Base-by-base conservation (phyloP, 2,329 filamentous ascomycete genomes). In the Eutypa lata region DNA sequence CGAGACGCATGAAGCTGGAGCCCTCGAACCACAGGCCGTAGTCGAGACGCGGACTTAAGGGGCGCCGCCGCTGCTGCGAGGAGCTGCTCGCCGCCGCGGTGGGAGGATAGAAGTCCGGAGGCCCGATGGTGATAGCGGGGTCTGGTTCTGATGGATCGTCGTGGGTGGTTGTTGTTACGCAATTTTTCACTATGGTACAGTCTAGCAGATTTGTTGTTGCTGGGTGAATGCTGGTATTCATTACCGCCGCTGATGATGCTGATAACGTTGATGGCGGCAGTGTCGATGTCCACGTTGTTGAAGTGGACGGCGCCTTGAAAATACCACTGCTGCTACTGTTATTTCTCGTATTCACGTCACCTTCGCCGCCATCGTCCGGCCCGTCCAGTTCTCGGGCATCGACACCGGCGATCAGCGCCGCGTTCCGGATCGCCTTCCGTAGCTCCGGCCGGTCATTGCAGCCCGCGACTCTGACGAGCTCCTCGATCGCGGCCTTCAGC, bases 1-100 rank as follows among this genome's bases (percentile, higher is more conserved):
- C 49, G 19, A 59, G 53, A 6, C 52, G 53, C 19, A 59, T 52
- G 37, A 56, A 60, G 14, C 62, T 53, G 22, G 53, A 49, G 1
- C 57, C 52, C 26, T 67, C 58, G 11, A 63, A 44, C 59, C 61
- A 65, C 19, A 61, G 48, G 6, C 58, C 57, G 31, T 61, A 56
- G 47, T 60, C 58, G 16, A 57, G 42, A n/a, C 54, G 55, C 28
- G 26, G 26, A 10, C 26, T 31, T 10, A 31, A n/a, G n/a, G n/a
- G n/a, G n/a, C n/a, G n/a, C n/a, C n/a, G n/a, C n/a, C n/a, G 26
- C 5, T 10, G 26, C 26, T 10, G 26, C 26, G 26, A 31, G 10
- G 10, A 31, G 26, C 26, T 6, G 10, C 26, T 5, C 26, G 10
- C 10, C 26, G 26, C 26, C n/a, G n/a, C n/a, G n/a, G n/a, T n/a